phyloP scores from a whole-genome alignment of 495 filamentous ascomycete species.

The Xylaria acuta region DNA sequence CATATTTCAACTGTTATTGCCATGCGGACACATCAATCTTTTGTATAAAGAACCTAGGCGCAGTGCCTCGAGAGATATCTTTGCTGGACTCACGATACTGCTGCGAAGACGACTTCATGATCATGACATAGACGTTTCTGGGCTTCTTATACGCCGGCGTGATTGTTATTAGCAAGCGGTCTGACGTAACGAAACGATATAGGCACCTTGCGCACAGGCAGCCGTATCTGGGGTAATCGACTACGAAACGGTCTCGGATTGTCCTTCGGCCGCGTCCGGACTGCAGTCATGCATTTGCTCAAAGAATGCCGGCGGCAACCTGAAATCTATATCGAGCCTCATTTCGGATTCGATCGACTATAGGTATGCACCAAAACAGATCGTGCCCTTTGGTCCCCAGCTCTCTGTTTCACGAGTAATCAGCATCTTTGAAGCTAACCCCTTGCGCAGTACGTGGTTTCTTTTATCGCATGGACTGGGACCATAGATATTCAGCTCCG shows the following conservation, averaged over 20 bases:
- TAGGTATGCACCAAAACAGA: slow-evolving; percentile 30
- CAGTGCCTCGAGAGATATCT: not conserved
- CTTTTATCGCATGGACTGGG: too few relatives aligned
- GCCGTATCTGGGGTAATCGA: slow-evolving; percentile 51
- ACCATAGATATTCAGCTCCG: not conserved
- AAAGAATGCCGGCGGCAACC: slow-evolving; percentile 50
- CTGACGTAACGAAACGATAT: slow-evolving; percentile 21
- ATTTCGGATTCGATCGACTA: slow-evolving; percentile 48
- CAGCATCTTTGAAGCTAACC: not conserved
- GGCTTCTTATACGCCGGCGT: not conserved
- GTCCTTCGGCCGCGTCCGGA: slow-evolving; percentile 46
- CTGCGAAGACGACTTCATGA: not conserved
- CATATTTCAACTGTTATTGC: not conserved
- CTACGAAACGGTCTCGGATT: slow-evolving; percentile 46
- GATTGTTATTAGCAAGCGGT: not conserved
- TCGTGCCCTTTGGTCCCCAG: not conserved
- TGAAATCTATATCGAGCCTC: slow-evolving; percentile 44
- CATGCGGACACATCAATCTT: not conserved
- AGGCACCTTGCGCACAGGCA: slow-evolving; percentile 55
- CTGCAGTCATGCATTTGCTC: slow-evolving; percentile 58
- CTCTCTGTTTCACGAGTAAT: not conserved
- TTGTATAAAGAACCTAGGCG: not conserved
- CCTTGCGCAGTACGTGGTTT: slow-evolving; percentile 12
- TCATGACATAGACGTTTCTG: not conserved
- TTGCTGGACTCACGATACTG: not conserved